These are phyloP conservation scores for Apostasia ramifera DNA, from an alignment of 106 monocot genomes.

Conservation along the genomic window DNA sequence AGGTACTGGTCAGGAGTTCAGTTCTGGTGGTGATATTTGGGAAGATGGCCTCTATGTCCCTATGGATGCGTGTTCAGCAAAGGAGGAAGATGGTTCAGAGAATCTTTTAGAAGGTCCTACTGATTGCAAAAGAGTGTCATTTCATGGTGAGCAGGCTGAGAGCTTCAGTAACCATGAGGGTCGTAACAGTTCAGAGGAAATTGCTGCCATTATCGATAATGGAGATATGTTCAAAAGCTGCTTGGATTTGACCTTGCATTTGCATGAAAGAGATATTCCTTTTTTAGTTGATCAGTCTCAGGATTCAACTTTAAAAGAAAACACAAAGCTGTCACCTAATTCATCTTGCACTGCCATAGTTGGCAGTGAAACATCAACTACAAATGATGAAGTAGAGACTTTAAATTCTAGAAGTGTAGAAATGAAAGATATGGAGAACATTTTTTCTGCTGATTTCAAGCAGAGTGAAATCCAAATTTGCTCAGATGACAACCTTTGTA, in stretches of 20 bases:
- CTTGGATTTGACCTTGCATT: constrained; percentile 40
- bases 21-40: constrained; percentile 41
- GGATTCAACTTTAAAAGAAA: constrained; percentile 9
- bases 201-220: constrained; percentile 19
- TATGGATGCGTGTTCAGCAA: constrained; percentile 23
- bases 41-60: constrained; percentile 37
- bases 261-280: constrained; percentile 24
- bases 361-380: background rate
- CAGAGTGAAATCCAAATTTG: constrained; percentile 3
- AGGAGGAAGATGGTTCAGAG: constrained; percentile 10
- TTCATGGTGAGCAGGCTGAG: constrained; percentile 13
- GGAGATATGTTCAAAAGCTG: constrained; percentile 67
- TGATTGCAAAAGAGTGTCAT: constrained; percentile 8
- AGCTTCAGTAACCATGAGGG: constrained; percentile 1
- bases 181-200: constrained; percentile 11
- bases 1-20: constrained; percentile 47
- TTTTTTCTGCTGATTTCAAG: constrained; percentile 2
- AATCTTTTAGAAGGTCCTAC: constrained; percentile 4
- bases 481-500: constrained; percentile 4
- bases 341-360: constrained; percentile 8
- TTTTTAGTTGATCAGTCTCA: constrained; percentile 9
- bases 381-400: constrained; percentile 3
- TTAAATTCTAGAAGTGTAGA: constrained; percentile 8
- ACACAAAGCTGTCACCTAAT: constrained; percentile 12
- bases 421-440: constrained; percentile 7